Evolutionary conservation across 2,329 filamentous ascomycete species (phyloP).

Genomic region (Xylariaceae sp.): DNA sequence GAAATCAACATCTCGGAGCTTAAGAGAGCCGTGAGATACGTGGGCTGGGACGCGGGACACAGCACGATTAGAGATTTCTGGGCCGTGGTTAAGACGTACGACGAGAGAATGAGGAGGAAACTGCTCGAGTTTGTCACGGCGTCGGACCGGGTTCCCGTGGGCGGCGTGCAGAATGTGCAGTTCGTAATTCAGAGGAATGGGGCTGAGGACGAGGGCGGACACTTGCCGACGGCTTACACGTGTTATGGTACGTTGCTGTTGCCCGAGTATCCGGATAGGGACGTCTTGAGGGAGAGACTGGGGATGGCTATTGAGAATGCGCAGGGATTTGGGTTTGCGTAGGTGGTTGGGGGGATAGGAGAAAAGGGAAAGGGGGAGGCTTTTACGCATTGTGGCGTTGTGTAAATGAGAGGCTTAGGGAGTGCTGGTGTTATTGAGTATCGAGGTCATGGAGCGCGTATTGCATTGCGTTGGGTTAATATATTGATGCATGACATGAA

Average conservation of each 20-base stretch:
- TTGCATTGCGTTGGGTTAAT: too few relatives aligned
- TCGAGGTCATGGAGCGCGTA: too few relatives aligned
- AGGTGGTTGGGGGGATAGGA: not conserved
- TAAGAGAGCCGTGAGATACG: slow-evolving; percentile 68
- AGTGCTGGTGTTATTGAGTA: too few relatives aligned
- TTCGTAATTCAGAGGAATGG: slow-evolving; percentile 82
- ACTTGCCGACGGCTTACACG: slow-evolving; percentile 82
- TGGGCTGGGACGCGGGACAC: slow-evolving; percentile 70
- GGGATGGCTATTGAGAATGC: slow-evolving; percentile 84
- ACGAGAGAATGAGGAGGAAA: slow-evolving; percentile 65
- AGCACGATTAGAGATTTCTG: slow-evolving; percentile 77
- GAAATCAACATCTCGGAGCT: slow-evolving; percentile 75
- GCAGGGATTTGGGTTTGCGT: slow-evolving; percentile 84
- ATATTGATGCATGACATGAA: too few relatives aligned
- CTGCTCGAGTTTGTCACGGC: slow-evolving; percentile 94
- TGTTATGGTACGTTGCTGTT: slow-evolving; percentile 87
- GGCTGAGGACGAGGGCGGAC: slow-evolving; percentile 47
- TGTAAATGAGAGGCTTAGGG: too few relatives aligned
- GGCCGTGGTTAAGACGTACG: slow-evolving; percentile 67
- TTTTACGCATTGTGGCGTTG: too few relatives aligned
- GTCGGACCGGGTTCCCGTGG: slow-evolving; percentile 83
- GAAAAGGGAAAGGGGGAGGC: not conserved
- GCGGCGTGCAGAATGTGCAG: slow-evolving; percentile 74
- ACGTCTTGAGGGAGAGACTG: slow-evolving; percentile 69
- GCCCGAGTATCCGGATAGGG: slow-evolving; percentile 72